These are phyloP conservation scores for Cercospora beticola DNA, from an alignment of 2,329 filamentous ascomycete species.

Conservation along the genomic window DNA sequence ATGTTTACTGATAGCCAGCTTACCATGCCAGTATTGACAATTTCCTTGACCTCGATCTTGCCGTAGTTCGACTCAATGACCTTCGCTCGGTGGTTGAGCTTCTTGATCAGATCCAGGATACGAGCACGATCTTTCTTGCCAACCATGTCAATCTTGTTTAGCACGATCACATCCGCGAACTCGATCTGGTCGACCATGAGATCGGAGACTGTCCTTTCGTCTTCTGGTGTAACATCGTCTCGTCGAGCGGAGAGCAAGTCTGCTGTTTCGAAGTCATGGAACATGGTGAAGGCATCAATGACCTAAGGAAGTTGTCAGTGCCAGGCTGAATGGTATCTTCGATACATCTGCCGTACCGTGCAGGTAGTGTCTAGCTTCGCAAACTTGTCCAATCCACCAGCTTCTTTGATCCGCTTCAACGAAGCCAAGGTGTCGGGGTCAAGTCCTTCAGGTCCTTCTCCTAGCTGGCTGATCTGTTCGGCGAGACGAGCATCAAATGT, in stretches of 20 bases:
- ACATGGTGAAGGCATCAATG: slow-evolving; percentile 70
- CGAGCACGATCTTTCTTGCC: slow-evolving; percentile 41
- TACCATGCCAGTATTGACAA: slow-evolving; percentile 61
- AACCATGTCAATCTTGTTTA: slow-evolving; percentile 69
- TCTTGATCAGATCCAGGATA: slow-evolving; percentile 39
- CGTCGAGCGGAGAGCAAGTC: slow-evolving; percentile 66
- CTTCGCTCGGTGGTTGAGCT: slow-evolving; percentile 66
- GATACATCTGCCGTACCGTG: slow-evolving; percentile 41
- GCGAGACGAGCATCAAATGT: slow-evolving; percentile 63
- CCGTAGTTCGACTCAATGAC: slow-evolving; percentile 61
- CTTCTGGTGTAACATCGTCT: slow-evolving; percentile 61
- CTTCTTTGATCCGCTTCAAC: slow-evolving; percentile 39
- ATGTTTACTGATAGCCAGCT: neutral
- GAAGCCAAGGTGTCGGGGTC: slow-evolving; percentile 29
- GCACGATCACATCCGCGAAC: slow-evolving; percentile 70
- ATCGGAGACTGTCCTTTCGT: slow-evolving; percentile 72
- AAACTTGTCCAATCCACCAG: slow-evolving; percentile 65
- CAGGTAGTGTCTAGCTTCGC: slow-evolving; percentile 69
- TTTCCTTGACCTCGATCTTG: slow-evolving; percentile 60
- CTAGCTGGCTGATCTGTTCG: slow-evolving; percentile 36
- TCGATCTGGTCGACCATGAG: slow-evolving; percentile 77
- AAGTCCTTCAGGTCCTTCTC: slow-evolving; percentile 29
- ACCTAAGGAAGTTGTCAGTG: slow-evolving; percentile 40
- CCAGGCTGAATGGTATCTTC: too few species aligned
- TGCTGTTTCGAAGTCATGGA: slow-evolving; percentile 69